Conservation (phyloP, 2,329 filamentous ascomycete species). For the Paraphoma sp. region DNA sequence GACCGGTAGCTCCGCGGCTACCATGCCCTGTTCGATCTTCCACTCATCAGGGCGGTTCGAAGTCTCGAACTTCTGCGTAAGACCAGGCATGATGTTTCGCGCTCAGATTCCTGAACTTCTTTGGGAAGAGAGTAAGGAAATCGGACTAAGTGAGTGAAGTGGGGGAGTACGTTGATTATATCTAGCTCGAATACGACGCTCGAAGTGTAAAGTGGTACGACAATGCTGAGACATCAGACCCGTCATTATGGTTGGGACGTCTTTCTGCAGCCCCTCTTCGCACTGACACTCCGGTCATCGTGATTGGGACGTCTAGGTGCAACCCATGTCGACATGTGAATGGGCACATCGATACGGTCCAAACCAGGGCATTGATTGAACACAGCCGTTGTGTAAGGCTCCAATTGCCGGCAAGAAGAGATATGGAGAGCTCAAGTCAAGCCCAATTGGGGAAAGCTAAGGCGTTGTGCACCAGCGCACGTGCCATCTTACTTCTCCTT, state of each 20-base stretch:
- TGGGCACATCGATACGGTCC: too few relatives aligned
- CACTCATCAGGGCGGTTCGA: slow-evolving; percentile 16
- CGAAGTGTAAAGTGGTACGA: not conserved
- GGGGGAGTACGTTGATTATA: not conserved
- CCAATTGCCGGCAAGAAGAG: too few relatives aligned
- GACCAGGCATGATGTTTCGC: not conserved
- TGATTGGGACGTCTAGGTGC: not conserved
- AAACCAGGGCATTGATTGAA: too few relatives aligned
- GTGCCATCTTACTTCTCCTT: too few relatives aligned
- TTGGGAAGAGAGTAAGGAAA: not conserved
- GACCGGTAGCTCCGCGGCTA: slow-evolving; percentile 10
- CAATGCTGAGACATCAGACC: not conserved
- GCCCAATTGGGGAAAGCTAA: too few relatives aligned
- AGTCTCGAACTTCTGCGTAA: slow-evolving; percentile 1
- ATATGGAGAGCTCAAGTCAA: too few relatives aligned
- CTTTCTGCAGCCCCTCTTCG: not conserved
- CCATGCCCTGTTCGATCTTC: slow-evolving; percentile 14
- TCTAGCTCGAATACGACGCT: not conserved
- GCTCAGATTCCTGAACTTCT: not conserved
- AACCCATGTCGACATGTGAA: not conserved
- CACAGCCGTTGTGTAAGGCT: too few relatives aligned
- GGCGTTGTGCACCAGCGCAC: too few relatives aligned
- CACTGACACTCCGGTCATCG: not conserved
- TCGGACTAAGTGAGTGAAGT: not conserved
- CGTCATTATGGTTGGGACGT: not conserved